A percentile compares a stretch with the other conserved stretches of the same genome.
Evolutionary conservation across 306 rosid species (phyloP).

Genomic region (Nissolia schottii): DNA sequence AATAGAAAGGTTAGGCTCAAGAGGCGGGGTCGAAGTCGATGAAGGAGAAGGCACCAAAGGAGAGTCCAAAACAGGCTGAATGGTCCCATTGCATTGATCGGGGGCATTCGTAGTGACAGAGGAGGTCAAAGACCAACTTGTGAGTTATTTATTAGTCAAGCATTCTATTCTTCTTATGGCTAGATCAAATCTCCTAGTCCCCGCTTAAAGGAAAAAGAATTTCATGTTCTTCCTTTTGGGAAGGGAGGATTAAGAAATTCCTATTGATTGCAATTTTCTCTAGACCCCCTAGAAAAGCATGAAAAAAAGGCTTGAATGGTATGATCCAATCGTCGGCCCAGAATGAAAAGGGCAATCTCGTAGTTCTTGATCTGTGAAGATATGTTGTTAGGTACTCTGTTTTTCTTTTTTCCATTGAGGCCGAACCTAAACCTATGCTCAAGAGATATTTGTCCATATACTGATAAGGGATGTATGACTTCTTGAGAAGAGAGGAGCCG

Average conservation of each 20-base stretch:
- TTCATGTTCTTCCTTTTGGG: not conserved
- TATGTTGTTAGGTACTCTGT: not conserved
- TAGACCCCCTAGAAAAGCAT: not conserved
- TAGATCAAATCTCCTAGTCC: not conserved
- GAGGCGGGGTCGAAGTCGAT: too few species aligned
- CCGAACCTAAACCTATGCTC: not conserved
- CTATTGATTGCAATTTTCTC: conserved; percentile 1
- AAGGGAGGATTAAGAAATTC: not conserved
- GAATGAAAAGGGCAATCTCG: not conserved
- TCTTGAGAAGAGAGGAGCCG: not conserved
- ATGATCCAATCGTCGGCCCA: not conserved
- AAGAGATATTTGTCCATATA: not conserved
- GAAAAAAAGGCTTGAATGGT: not conserved
- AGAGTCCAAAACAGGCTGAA: too few species aligned
- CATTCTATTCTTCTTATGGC: not conserved
- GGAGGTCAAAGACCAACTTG: too few species aligned
- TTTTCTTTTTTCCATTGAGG: not conserved
- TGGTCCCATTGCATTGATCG: too few species aligned
- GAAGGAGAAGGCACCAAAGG: too few species aligned
- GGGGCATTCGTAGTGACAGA: too few species aligned
- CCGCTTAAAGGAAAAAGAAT: not conserved
- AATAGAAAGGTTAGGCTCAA: too few species aligned
- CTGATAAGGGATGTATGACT: not conserved
- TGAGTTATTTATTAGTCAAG: not conserved
- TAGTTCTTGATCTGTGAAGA: not conserved